Evolutionary conservation across 1,284 basidiomycete genomes (phyloP), one percentile per base, ranked within the genome.

Genomic region (Leccinum fallax): DNA sequence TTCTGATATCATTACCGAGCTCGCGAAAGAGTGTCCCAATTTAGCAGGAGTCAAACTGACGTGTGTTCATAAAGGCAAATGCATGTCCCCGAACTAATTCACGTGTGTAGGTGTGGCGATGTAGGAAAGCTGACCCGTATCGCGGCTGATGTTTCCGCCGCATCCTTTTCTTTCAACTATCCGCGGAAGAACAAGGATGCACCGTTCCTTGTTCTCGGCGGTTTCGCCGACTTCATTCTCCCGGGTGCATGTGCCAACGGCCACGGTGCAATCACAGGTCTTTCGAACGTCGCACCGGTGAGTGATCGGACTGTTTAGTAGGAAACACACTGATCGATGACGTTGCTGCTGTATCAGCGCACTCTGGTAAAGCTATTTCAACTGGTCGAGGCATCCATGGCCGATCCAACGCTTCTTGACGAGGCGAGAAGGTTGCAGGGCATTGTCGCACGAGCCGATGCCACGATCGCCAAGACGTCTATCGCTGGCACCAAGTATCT

Each of bases 41-140:
- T 77, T 89, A 43, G 88, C 85, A 70, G 94, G 94, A 34, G 89
- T 95, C 63, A 97, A 96, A 77, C 83, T 95, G 66, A 95, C 93
- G 87, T 91, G 74, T 52, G 88, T 83, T 16, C 43, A 38, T 52
- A n/a, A 48, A 28, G 21, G 53, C 58, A 46, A 54, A 9, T 16
- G 34, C 48, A 8, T 43, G 8, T 16, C 16, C 15, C 49, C 26
- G 51, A 2, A 21, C 55, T 49, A 53, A 34, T 5, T 13, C 54
- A 55, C 19, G 32, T 48, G 43, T 49, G 36, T 69, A 93, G 92
- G 32, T 96, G 94, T 71, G 93, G 92, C 49, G 92, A 91, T 66
- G 91, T 97, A 63, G 94, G 94, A 60, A 97, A 97, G 78, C 83
- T 95, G 67, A 92, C 90, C 26, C 85, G 94, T 61, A 90, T 97